Evolutionary conservation across 192 early-diverging fungal genomes (phyloP).

Genomic region (Coemansia sp.): DNA sequence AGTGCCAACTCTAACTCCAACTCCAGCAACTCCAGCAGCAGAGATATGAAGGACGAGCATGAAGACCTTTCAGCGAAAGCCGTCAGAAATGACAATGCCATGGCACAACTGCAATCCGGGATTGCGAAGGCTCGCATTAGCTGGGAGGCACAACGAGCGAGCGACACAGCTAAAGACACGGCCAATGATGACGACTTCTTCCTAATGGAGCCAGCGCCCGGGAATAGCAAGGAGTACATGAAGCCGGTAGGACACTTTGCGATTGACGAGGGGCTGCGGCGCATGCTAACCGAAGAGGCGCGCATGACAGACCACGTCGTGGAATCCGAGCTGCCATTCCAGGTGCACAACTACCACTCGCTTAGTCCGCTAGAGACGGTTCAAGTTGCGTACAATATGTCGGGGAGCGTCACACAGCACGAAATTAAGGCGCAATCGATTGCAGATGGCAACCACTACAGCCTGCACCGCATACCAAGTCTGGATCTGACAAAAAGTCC

Average conservation of each 20-base stretch:
- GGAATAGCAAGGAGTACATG: conserved; percentile 73
- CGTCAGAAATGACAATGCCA: not conserved
- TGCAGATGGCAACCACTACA: conserved; percentile 83
- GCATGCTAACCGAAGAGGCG: conserved; percentile 68
- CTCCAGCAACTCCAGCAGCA: not conserved
- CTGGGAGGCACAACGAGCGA: not conserved
- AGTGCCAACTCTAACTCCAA: not conserved
- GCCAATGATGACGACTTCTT: conserved; percentile 22
- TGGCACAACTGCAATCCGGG: not conserved
- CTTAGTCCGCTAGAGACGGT: conserved; percentile 65
- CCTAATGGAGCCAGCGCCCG: conserved; percentile 12
- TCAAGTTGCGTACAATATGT: conserved; percentile 54
- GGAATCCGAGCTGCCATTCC: conserved; percentile 68
- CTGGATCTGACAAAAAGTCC: conserved; percentile 75
- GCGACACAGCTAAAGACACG: not conserved
- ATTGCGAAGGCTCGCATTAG: not conserved
- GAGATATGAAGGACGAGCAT: not conserved
- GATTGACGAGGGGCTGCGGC: conserved; percentile 79
- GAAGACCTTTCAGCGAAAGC: not conserved
- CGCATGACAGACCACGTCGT: conserved; percentile 34
- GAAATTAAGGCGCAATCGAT: conserved; percentile 86
- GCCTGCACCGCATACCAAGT: conserved; percentile 78
- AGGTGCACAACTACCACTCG: conserved; percentile 90
- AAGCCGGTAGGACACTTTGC: conserved; percentile 81
- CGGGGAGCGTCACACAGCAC: conserved; percentile 66